phyloP scores from a whole-genome alignment of 768 basidiomycete species.

The Amanita brunnescens region DNA sequence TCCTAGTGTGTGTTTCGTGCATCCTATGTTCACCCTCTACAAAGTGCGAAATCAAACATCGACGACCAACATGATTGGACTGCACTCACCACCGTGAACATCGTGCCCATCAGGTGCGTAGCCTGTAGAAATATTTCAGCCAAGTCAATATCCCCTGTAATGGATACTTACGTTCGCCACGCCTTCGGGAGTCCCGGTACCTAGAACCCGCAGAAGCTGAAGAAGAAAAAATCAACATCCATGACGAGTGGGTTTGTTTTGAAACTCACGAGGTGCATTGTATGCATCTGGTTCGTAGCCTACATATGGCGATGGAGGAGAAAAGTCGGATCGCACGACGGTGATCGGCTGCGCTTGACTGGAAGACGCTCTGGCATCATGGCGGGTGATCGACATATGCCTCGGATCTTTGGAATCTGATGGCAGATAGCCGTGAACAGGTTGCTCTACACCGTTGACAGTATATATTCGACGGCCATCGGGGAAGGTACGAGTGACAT shows the following conservation, averaged over 20 bases:
- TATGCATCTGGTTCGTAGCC: conserved; percentile 12
- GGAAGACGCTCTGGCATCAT: conserved; percentile 12
- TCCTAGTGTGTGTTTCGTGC: conserved; percentile 7
- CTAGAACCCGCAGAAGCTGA: conserved; percentile 10
- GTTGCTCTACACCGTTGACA: conserved; percentile 58
- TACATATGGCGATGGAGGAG: conserved; percentile 19
- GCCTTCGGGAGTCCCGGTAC: conserved; percentile 13
- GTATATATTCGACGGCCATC: conserved; percentile 60
- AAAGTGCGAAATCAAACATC: not conserved
- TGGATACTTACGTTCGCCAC: conserved; percentile 10
- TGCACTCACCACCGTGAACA: not conserved
- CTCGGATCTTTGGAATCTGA: conserved; percentile 10
- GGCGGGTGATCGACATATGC: conserved; percentile 11
- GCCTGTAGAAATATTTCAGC: conserved; percentile 6
- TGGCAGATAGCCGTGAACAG: conserved; percentile 21
- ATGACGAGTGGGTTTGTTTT: not conserved
- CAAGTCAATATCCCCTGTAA: not conserved
- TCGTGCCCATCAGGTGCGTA: not conserved
- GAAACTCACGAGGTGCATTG: conserved; percentile 15
- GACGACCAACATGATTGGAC: not conserved
- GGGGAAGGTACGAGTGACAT: conserved; percentile 53
- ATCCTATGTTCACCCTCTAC: conserved; percentile 1
- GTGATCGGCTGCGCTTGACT: conserved; percentile 10
- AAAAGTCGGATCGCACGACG: conserved; percentile 14
- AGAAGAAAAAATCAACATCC: conserved; percentile 1